These are phyloP conservation scores for Nicotiana noctiflora DNA, from an alignment of 257 asterid genomes.

Conservation along the genomic window DNA sequence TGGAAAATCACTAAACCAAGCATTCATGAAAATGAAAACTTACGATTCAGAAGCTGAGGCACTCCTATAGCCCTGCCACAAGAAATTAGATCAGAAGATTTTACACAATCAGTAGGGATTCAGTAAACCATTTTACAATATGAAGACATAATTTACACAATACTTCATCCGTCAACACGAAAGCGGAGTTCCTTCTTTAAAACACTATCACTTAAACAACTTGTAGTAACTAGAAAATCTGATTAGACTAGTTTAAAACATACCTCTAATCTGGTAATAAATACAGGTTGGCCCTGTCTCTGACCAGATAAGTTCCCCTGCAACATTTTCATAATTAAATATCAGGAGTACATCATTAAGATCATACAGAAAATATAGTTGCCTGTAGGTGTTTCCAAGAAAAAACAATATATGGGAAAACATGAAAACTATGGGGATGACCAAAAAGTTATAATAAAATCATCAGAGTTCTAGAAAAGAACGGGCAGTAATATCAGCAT, in stretches of 20 bases:
- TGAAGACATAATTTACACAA: not conserved
- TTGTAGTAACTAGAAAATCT: not conserved
- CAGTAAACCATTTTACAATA: not conserved
- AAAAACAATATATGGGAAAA: not conserved
- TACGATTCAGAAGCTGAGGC: conserved; percentile 97
- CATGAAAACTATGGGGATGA: not conserved
- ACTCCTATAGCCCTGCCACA: conserved; percentile 85
- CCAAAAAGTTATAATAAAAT: not conserved
- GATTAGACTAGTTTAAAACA: conserved; percentile 3
- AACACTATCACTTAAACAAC: not conserved
- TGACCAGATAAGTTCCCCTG: conserved; percentile 97
- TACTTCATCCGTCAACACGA: not conserved
- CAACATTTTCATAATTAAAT: conserved; percentile 10
- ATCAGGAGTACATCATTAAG: not conserved
- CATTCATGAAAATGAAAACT: conserved; percentile 24
- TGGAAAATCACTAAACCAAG: conserved; percentile 8
- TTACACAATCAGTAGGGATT: not conserved
- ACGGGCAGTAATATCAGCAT: not conserved
- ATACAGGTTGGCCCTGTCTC: conserved; percentile 95
- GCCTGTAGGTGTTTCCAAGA: not conserved
- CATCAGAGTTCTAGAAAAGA: not conserved
- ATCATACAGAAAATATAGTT: not conserved
- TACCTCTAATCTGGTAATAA: conserved; percentile 94
- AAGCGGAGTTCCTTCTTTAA: not conserved
- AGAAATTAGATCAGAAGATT: conserved; percentile 10